Percentiles rank a stretch among this genome's conserved stretches.
Conservation (phyloP, 768 basidiomycete species). For the Clathrus columnatus region DNA sequence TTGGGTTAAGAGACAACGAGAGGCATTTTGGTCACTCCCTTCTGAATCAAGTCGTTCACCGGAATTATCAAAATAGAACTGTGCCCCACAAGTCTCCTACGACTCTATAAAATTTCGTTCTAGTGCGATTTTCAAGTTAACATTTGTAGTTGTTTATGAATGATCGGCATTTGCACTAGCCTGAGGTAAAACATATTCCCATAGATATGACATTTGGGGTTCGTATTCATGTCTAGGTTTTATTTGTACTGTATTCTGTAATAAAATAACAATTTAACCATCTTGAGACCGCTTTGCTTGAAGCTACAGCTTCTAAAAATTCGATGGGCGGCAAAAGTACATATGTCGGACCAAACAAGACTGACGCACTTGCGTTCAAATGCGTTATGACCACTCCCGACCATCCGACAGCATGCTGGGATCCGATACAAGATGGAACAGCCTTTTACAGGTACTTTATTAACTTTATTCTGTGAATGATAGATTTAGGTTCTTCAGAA, state of each 20-base stretch:
- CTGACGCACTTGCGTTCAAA: not conserved
- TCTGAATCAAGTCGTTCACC: not conserved
- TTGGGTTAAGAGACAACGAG: slow-evolving; percentile 8
- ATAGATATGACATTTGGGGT: no score
- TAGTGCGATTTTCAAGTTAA: no score
- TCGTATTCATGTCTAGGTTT: no score
- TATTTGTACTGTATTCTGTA: no score
- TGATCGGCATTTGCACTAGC: no score
- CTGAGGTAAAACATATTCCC: no score
- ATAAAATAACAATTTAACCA: no score
- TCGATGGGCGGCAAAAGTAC: not conserved
- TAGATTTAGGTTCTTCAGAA: slow-evolving; percentile 15
- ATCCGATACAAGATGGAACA: slow-evolving; percentile 78
- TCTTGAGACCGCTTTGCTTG: not conserved
- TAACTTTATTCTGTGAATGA: not conserved
- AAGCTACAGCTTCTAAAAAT: not conserved
- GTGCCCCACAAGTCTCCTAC: no score
- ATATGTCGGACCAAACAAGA: no score
- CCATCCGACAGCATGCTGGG: slow-evolving; percentile 80
- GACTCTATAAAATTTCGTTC: no score
- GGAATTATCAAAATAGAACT: no score
- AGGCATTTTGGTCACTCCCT: slow-evolving; percentile 9
- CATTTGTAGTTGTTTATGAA: no score
- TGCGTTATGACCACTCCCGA: slow-evolving; percentile 6
- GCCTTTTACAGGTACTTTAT: slow-evolving; percentile 65